Base-by-base conservation (phyloP, 1,139 yeast species). In the Taphrina communis region DNA sequence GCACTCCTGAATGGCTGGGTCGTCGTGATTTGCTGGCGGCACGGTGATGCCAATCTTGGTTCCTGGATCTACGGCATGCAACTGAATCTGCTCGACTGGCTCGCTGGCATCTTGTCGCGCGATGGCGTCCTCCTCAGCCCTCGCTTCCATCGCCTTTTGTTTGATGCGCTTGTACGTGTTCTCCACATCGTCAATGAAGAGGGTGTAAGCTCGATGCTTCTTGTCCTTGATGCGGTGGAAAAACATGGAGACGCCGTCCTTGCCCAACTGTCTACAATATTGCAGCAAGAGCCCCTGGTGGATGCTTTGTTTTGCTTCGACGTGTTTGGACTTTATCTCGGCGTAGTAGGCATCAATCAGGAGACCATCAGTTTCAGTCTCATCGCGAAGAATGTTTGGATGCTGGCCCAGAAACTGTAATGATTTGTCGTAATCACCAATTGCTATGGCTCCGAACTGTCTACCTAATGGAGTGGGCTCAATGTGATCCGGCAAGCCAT, bases 311-410 rank as follows among this genome's bases (percentile, higher is more conserved):
- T 82, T 83, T 0, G 93, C 86, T 14, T 78, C 76, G 5, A 73
- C 71, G 0, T 84, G 76, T 66, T 90, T 83, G 19, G 86, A 88
- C 9, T 83, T 85, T 71, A 93, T 82, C 77, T 92, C 92, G 68
- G 83, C 81, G 75, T 94, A 97, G 77, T 94, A 95, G 0, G 98
- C 96, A 36, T 88, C 87, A 97, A 94, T 93, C 76, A 93, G 82
- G 70, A 95, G 84, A 0, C 97, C 93, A 78, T 95, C 99, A 76
- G 93, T 92, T 76, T 94, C 98, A 71, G 86, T 87, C 73, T 89
- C 93, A 2, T 86, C 85, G 2, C 65, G 57, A 69, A 93, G 86
- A 71, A 95, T 89, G 69, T 83, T 81, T 42, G 90, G 85, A 77
- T 92, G 90, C 70, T 79, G 75, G 72, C 83, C 78, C 74, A 89